Evolutionary conservation across 2,329 filamentous ascomycete genomes (phyloP).

Genomic region (Trichoderma atrobrunneum): DNA sequence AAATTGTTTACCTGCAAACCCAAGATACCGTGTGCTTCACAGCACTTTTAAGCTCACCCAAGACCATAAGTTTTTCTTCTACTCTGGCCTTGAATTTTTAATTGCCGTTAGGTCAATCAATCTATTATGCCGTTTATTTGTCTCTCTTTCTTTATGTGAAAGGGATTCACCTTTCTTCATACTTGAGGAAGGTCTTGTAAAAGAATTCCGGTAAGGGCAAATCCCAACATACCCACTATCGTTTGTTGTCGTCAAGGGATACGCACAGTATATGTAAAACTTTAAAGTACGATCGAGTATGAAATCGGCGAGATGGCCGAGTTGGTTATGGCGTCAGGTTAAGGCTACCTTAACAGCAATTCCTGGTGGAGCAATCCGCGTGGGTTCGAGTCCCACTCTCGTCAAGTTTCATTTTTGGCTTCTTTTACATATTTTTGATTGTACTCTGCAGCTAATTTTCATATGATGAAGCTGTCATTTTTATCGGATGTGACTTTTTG

Average conservation of each 20-base stretch:
- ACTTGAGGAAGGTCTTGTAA: too few species aligned
- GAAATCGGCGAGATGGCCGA: constrained; percentile 21
- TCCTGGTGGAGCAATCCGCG: constrained; percentile 23
- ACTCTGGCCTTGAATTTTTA: background rate
- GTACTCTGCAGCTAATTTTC: background rate
- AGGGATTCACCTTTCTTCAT: too few species aligned
- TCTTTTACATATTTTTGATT: background rate
- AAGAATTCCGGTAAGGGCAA: too few species aligned
- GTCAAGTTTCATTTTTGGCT: constrained; percentile 14
- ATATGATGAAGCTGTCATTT: background rate
- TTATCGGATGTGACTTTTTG: background rate
- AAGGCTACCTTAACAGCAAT: constrained; percentile 22
- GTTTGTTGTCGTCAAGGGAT: background rate
- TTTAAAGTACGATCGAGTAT: rapidly evolving
- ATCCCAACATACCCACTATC: too few species aligned
- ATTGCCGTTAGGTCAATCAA: background rate
- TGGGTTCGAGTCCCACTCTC: constrained; percentile 24
- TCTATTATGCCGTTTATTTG: too few species aligned
- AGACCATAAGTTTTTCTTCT: background rate
- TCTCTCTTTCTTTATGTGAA: too few species aligned
- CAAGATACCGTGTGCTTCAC: too few species aligned
- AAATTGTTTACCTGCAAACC: background rate
- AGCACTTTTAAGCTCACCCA: background rate
- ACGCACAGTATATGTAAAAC: background rate
- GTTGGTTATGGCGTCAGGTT: constrained; percentile 23